Base-by-base conservation (phyloP, 805 yeast species). In the Allodekkera sacchari region DNA sequence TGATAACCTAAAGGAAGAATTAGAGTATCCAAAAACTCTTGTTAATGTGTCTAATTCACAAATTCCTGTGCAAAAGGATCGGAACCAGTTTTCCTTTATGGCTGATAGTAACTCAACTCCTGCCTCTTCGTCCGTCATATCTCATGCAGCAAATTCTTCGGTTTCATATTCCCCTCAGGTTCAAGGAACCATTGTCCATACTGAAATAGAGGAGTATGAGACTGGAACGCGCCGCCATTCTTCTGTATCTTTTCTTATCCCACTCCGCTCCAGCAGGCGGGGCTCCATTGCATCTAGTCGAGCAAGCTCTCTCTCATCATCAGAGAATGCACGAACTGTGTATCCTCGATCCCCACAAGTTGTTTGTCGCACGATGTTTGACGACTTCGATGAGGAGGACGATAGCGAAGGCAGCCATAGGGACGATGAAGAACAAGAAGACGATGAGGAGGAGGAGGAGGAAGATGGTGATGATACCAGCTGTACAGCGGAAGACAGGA, bases 171-270 rank as follows among this genome's bases (percentile, higher is more conserved):
- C 18, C 7, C 18, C 11, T 4, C 23, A 22, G 14, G 24, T 16
- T 17, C 20, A 19, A 2, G 17, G 30, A 11, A 25, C 27, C 13
- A 36, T 48, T 7, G 36, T 49, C 14, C 40, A 47, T 4, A 41
- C 46, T 15, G 54, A 50, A 23, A 47, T 47, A 25, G 45, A 43
- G 21, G 47, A 48, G 24, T 26, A 23, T 26, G 25, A 30, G 11
- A 42, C 48, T 7, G 52, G 53, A 11, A 30, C 40, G 7, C 27
- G 44, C 20, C 42, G 56, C 28, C 48, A 50, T 34, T 47, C 55
- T 3, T 48, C 52, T 4, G 38, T 52, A 23, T 47, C 53, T 5
- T 52, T 53, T 37, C 48, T 43, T 20, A 20, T 36, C 18, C 23
- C 35, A 17, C 37, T 39, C 7, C 39, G 36, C 23, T 35, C 42